Base-by-base conservation (phyloP, 768 basidiomycete species). In the Hemileccinum impolitum region DNA sequence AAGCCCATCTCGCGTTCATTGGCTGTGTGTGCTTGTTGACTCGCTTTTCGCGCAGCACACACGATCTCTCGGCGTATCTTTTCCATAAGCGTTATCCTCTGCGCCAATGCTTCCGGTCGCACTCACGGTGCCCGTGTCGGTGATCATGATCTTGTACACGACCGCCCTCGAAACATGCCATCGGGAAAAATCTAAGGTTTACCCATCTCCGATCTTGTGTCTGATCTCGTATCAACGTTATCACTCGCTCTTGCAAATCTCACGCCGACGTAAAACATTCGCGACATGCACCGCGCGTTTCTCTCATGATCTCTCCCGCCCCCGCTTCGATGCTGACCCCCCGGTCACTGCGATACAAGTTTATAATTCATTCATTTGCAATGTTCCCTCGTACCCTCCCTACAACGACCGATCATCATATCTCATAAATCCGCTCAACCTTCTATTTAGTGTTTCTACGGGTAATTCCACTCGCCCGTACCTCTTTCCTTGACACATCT, bases 131-230 rank as follows among this genome's bases (percentile, higher is more conserved):
- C 39, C 42, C 38, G 23, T 47, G 48, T 56, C 57, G 62, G 57
- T 58, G 62, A 64, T 55, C 66, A 55, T n/a, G n/a, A n/a, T n/a
- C n/a, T n/a, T n/a, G n/a, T n/a, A n/a, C n/a, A n/a, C n/a, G n/a
- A n/a, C n/a, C n/a, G n/a, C n/a, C n/a, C n/a, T n/a, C n/a, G n/a
- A n/a, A n/a, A n/a, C n/a, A n/a, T n/a, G n/a, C n/a, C n/a, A 53
- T 60, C 62, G 55, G 44, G 60, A 44, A 46, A n/a, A 66, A 67
- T 67, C 65, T 67, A 69, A 63, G 40, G 58, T 67, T 69, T 63
- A 26, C 47, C 23, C 59, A 66, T 64, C 67, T 63, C 63, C 65
- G 65, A 67, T 66, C 65, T 41, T 40, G n/a, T 32, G 19, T 35
- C 52, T 59, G 57, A 66, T 64, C 65, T 53, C 48, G 63, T 23